phyloP scores from a whole-genome alignment of 371 early-diverging fungal genomes.

The Saksenaea oblongispora region DNA sequence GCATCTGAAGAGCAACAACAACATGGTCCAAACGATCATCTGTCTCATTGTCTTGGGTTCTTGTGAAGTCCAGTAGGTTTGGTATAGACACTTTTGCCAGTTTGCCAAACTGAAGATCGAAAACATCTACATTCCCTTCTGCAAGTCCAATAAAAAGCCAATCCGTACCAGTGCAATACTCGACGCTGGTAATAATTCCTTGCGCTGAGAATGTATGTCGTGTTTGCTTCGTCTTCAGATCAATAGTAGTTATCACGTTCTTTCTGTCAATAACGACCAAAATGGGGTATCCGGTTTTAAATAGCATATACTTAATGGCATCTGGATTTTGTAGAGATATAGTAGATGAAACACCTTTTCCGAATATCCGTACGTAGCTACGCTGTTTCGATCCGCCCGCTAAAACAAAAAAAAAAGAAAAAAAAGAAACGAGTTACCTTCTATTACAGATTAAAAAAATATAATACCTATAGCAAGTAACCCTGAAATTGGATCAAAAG shows the following conservation, averaged over 20 bases:
- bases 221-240: constrained; percentile 44
- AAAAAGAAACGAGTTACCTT: neutral
- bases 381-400: constrained; percentile 20
- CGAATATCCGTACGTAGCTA: constrained; percentile 41
- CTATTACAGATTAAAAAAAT: neutral
- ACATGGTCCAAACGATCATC: constrained; percentile 15
- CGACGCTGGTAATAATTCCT: constrained; percentile 52
- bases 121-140: constrained; percentile 57
- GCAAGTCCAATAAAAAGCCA: constrained; percentile 61
- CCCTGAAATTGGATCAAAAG: constrained; percentile 58
- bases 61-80: constrained; percentile 29
- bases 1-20: constrained; percentile 53
- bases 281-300: constrained; percentile 51
- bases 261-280: constrained; percentile 51
- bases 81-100: constrained; percentile 50
- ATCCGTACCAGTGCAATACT: constrained; percentile 54
- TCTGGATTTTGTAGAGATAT: constrained; percentile 25
- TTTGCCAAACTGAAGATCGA: constrained; percentile 51
- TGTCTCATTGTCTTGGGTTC: neutral
- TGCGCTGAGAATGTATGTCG: constrained; percentile 40
- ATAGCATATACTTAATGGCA: constrained; percentile 52
- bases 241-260: constrained; percentile 53
- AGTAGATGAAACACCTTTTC: constrained; percentile 36
- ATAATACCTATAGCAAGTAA: constrained; percentile 54
- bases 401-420: neutral